phyloP scores from a whole-genome alignment of 2,329 filamentous ascomycete species.

The Xylariomycetidae sp. region DNA sequence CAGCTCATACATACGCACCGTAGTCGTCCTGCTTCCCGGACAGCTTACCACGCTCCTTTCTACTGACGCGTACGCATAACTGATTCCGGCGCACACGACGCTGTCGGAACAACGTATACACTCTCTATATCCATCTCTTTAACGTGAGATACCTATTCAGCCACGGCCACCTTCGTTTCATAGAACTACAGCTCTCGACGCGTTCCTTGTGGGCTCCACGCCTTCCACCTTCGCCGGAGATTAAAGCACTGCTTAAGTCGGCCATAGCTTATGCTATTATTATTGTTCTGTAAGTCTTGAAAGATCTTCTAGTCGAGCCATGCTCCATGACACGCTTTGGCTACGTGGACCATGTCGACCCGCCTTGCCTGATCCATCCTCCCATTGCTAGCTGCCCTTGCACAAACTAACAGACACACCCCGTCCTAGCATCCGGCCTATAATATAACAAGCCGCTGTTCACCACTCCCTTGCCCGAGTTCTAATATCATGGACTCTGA shows the following conservation, averaged over 20 bases:
- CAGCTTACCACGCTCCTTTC: slow-evolving; percentile 40
- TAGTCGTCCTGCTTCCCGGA: slow-evolving; percentile 37
- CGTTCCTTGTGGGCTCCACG: slow-evolving; percentile 30
- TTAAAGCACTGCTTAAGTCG: slow-evolving; percentile 22
- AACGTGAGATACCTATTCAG: too few species aligned
- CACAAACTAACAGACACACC: slow-evolving; percentile 19
- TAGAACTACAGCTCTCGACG: slow-evolving; percentile 24
- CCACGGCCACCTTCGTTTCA: too few species aligned
- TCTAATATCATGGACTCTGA: slow-evolving; percentile 45
- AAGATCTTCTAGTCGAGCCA: slow-evolving; percentile 24
- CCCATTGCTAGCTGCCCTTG: too few species aligned
- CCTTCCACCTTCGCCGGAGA: slow-evolving; percentile 23
- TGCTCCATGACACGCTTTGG: slow-evolving; percentile 33
- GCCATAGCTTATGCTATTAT: slow-evolving; percentile 31
- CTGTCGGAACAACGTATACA: too few species aligned
- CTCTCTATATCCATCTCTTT: slow-evolving; percentile 32
- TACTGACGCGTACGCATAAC: slow-evolving; percentile 11
- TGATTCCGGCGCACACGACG: slow-evolving; percentile 11
- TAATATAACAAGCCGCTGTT: slow-evolving; percentile 30
- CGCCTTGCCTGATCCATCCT: slow-evolving; percentile 17
- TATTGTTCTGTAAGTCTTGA: slow-evolving; percentile 35
- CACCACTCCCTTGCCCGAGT: slow-evolving; percentile 28
- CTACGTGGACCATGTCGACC: slow-evolving; percentile 27
- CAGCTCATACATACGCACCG: slow-evolving; percentile 35
- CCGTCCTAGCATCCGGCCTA: slow-evolving; percentile 31